Percentiles rank a stretch among this genome's conserved stretches.
These are phyloP conservation scores for Aspergillus unguis DNA, from an alignment of 2,329 filamentous ascomycete species.

Conservation along the genomic window DNA sequence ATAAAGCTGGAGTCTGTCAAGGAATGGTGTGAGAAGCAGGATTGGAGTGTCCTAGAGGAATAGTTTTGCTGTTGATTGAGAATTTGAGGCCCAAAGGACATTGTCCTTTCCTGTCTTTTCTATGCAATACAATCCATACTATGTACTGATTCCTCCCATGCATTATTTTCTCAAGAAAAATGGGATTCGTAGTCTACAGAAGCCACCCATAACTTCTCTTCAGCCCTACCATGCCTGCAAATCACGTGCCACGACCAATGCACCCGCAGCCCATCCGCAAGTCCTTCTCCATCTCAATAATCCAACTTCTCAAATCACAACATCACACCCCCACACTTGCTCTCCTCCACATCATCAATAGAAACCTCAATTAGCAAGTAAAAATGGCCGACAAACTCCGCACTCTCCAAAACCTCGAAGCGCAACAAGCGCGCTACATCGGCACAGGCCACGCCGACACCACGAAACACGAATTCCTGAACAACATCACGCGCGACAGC, in stretches of 20 bases:
- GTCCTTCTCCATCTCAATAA: too few relatives aligned
- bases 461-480: conserved; percentile 94
- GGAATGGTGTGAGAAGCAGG: conserved; percentile 7
- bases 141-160: too few relatives aligned
- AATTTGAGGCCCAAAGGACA: too few relatives aligned
- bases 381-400: conserved; percentile 90
- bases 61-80: neutral
- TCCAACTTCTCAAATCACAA: too few relatives aligned
- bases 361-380: neutral
- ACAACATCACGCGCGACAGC: conserved; percentile 91
- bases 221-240: too few relatives aligned
- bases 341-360: neutral
- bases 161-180: too few relatives aligned
- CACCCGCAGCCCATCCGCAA: too few relatives aligned
- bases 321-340: too few relatives aligned
- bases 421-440: conserved; percentile 91
- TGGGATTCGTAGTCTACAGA: too few relatives aligned
- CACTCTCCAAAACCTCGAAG: conserved; percentile 94
- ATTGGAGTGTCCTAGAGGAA: conserved; percentile 1
- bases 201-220: too few relatives aligned
- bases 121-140: neutral
- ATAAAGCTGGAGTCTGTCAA: conserved; percentile 1
- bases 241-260: too few relatives aligned
- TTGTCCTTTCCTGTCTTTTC: neutral
- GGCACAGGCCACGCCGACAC: conserved; percentile 96